phyloP scores from a whole-genome alignment of 2,329 filamentous ascomycete species.

The Xylogone sp. region DNA sequence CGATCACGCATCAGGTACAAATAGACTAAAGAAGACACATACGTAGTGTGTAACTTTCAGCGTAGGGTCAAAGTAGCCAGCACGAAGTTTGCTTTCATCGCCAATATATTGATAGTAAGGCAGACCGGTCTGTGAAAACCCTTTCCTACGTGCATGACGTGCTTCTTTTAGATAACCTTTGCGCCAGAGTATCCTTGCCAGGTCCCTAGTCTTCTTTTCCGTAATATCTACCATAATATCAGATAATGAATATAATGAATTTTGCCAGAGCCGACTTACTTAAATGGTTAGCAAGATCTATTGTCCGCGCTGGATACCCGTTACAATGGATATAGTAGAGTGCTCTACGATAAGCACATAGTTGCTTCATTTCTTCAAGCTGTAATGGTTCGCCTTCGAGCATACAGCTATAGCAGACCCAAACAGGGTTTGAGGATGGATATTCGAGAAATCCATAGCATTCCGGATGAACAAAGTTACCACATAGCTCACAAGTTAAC shows the following conservation, averaged over 20 bases:
- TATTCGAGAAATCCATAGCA: background rate
- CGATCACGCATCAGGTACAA: background rate
- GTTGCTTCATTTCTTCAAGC: background rate
- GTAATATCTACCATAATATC: background rate
- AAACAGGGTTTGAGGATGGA: background rate
- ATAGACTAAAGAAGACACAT: background rate
- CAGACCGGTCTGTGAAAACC: background rate
- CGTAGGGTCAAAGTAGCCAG: constrained; percentile 1
- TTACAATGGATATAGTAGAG: background rate
- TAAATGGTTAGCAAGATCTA: background rate
- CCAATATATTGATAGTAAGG: background rate
- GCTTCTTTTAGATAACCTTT: background rate
- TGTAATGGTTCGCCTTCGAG: background rate
- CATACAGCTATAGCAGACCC: background rate
- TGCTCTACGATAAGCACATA: background rate
- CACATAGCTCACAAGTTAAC: background rate
- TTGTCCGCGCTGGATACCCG: background rate
- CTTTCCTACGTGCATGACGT: background rate
- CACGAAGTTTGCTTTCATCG: background rate
- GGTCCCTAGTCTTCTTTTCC: background rate
- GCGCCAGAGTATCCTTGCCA: background rate
- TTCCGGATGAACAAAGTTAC: background rate
- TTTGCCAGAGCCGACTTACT: background rate
- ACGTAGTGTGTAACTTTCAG: constrained; percentile 1
- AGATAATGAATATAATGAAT: background rate